Evolutionary conservation across 306 rosid species (phyloP).

Genomic region (Cicer pinnatifidum): DNA sequence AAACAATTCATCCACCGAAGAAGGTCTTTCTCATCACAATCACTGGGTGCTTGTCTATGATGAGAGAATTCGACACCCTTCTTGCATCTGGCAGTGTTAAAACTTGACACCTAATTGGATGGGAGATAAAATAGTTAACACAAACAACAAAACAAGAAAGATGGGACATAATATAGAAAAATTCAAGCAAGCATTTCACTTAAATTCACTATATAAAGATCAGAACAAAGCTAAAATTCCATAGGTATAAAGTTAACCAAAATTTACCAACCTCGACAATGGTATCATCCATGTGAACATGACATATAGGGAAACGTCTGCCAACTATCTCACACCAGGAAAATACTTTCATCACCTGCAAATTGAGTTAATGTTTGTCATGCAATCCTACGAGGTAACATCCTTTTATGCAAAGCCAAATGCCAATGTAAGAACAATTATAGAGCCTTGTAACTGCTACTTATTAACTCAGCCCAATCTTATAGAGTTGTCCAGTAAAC

Average conservation of each 20-base stretch:
- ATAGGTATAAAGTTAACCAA: neutral
- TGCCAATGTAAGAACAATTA: constrained; percentile 27
- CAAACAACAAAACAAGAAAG: constrained; percentile 17
- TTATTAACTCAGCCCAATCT: constrained; percentile 1
- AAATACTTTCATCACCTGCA: constrained; percentile 71
- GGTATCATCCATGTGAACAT: constrained; percentile 63
- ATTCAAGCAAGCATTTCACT: neutral
- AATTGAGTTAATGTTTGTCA: constrained; percentile 34
- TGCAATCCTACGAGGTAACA: neutral
- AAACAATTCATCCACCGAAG: constrained; percentile 77
- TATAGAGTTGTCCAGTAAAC: constrained; percentile 9
- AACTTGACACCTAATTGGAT: constrained; percentile 72
- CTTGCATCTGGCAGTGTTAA: constrained; percentile 50
- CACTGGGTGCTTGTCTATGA: constrained; percentile 45
- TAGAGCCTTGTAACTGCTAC: neutral
- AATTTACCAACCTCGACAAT: constrained; percentile 65
- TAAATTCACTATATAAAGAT: neutral
- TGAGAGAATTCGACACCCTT: constrained; percentile 40
- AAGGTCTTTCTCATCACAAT: constrained; percentile 60
- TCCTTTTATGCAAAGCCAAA: neutral
- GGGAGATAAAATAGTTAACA: constrained; percentile 24
- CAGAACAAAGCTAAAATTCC: constrained; percentile 5
- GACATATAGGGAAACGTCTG: constrained; percentile 76
- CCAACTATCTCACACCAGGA: constrained; percentile 80
- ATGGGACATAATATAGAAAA: constrained; percentile 4